Evolutionary conservation across 2,329 filamentous ascomycete species (phyloP), one percentile per base, ranked within the genome.

Genomic region (Talaromyces sp.): DNA sequence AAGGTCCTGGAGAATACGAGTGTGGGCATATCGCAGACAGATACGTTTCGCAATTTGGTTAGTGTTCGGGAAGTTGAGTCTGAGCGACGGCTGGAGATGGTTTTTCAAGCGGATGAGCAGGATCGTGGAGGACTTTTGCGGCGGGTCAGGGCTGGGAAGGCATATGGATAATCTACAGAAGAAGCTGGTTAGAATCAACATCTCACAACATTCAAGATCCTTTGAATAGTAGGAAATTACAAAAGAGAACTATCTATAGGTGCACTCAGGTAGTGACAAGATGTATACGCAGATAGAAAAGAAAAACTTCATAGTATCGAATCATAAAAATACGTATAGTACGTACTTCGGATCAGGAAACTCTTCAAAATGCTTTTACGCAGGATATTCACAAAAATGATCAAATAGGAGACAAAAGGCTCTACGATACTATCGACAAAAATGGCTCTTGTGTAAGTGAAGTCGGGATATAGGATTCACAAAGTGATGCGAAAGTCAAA

Each of bases 21-120:
- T 47, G 65, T 47, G 41, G 31, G 54, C 19, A 56, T 65, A 13
- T 58, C 45, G 19, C 13, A 49, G 19, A 54, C 15, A 27, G 62
- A 65, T 10, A 67, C 65, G 25, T 65, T 67, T 37, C 58, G 57
- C 31, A 49, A 62, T 37, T 19, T 65, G 62, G 54, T 67, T 33
- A 65, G 56, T 37, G 56, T 67, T 10, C 45, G 7, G 43, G 65
- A 67, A 25, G 62, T 65, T 15, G 65, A 65, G 61, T 33, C 25
- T 13, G 57, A 61, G 35, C 47, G 43, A 31, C 15, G 52, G n/a
- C 37, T 67, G 49, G 65, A 67, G 39, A 39, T 67, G 54, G 56
- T 67, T 22, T 67, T 67, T 19, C 52, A 63, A 13, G 35, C 39
- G 47, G 65, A 67, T 57, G 50, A 47, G 35, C 37, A 31, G 39